Evolutionary conservation across 2,329 filamentous ascomycete species (phyloP).

Genomic region (Alternaria postmessia): DNA sequence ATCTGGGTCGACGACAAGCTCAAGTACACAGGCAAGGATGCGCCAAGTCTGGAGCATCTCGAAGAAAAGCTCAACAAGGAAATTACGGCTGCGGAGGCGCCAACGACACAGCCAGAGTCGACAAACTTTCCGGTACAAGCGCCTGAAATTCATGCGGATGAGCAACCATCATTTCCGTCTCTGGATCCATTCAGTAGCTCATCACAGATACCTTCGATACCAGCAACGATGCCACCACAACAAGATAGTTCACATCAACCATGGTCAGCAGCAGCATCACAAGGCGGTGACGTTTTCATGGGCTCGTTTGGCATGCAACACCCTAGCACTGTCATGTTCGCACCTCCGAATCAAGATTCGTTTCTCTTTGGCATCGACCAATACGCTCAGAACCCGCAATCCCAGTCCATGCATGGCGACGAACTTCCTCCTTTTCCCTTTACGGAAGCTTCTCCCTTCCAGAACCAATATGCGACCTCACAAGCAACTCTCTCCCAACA

Average conservation of each 20-base stretch:
- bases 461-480: constrained; percentile 31
- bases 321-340: constrained; percentile 43
- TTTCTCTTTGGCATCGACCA: constrained; percentile 52
- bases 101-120: constrained; percentile 12
- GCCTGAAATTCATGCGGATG: background rate
- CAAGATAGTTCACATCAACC: constrained; percentile 27
- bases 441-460: constrained; percentile 27
- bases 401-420: constrained; percentile 18
- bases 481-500: constrained; percentile 36
- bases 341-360: constrained; percentile 43
- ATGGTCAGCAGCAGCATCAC: constrained; percentile 36
- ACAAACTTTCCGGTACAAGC: constrained; percentile 6
- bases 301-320: constrained; percentile 35
- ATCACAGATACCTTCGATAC: constrained; percentile 23
- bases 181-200: constrained; percentile 19
- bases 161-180: constrained; percentile 9
- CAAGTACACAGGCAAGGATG: constrained; percentile 68
- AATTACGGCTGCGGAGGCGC: constrained; percentile 14
- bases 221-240: constrained; percentile 24
- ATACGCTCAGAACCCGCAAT: constrained; percentile 36
- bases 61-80: constrained; percentile 49
- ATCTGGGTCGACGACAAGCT: constrained; percentile 80
- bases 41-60: constrained; percentile 47
- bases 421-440: constrained; percentile 39
- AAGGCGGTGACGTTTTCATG: constrained; percentile 36